These are phyloP conservation scores for Talaromyces pinophilus DNA, from an alignment of 2,329 filamentous ascomycete genomes.

Conservation along the genomic window DNA sequence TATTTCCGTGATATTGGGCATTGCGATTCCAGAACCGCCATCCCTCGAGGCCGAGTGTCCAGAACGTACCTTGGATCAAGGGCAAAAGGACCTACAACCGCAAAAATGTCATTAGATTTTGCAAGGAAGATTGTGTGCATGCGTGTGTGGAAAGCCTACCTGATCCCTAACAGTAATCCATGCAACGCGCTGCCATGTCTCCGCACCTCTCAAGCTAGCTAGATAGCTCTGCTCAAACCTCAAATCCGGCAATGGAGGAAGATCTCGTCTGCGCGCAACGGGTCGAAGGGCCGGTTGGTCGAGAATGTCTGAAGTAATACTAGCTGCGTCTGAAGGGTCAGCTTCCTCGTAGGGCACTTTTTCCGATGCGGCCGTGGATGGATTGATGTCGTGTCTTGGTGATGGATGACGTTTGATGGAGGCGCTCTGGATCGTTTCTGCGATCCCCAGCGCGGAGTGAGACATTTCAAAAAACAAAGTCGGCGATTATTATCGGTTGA, in stretches of 20 bases:
- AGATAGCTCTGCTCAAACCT: constrained; percentile 98
- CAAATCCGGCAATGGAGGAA: constrained; percentile 77
- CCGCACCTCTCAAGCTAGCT: constrained; percentile 77
- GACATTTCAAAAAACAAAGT: constrained; percentile 1
- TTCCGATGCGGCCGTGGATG: constrained; percentile 70
- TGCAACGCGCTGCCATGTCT: constrained; percentile 75
- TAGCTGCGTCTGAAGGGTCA: constrained; percentile 44
- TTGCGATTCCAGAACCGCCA: constrained; percentile 89
- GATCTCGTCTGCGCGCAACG: constrained; percentile 43
- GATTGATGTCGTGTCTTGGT: constrained; percentile 73
- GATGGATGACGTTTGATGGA: constrained; percentile 75
- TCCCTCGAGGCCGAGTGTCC: constrained; percentile 79
- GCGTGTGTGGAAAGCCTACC: constrained; percentile 38
- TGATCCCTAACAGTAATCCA: constrained; percentile 89
- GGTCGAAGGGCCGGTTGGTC: constrained; percentile 41
- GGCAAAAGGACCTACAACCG: constrained; percentile 74
- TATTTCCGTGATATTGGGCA: constrained; percentile 73
- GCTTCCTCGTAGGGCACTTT: constrained; percentile 61
- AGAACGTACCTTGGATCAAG: constrained; percentile 82
- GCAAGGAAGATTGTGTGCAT: not conserved
- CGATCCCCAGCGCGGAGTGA: constrained; percentile 62
- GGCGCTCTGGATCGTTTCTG: constrained; percentile 77
- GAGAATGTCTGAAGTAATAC: constrained; percentile 52
- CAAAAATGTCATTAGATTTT: constrained; percentile 2
- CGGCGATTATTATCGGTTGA: not conserved